Base-by-base conservation (phyloP, 208 protist species). In the Trypanosoma rangeli region DNA sequence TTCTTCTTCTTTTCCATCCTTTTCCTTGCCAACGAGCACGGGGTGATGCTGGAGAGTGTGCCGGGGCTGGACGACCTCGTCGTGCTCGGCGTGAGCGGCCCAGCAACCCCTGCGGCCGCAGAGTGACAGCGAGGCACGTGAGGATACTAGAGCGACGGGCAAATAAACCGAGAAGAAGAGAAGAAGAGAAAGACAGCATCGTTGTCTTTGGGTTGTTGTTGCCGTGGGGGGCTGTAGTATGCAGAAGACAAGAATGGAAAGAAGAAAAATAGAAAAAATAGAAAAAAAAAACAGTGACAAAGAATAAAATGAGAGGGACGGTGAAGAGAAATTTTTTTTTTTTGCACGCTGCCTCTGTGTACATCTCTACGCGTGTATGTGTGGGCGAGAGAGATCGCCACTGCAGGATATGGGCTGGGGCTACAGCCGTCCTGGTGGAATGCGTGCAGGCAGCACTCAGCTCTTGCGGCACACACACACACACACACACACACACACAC, bases 1-100 rank as follows among this genome's bases (percentile, higher is more conserved):
- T 97, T 97, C 63, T 90, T 97, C 63, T 97, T 95, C 83, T 97
- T 97, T 56, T 97, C 87, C 8, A 86, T 97, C 49, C 72, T 97
- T 1, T 97, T 97, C 62, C 68, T 97, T 26, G 87, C 89, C 13
- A 97, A 97, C 37, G 89, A 94, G 74, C 86, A 93, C 73, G 89
- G 86, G 52, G 73, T 97, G n/a, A 61, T 92, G 58, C 70, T 97
- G 35, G 80, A 87, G 59, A 93, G 84, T 65, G 85, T 89, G 7
- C 65, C 68, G 28, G 65, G 58, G 24, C 60, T 93, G 37, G 86
- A 93, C 53, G 87, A 95, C 63, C 67, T 95, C 48, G 52, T 78
- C 20, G 78, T 85, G 15, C 72, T 72, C 24, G 83, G 85, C n/a
- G 76, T 92, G n/a, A 78, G 26, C 24, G 54, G 42, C 22, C 49